phyloP scores from a whole-genome alignment of 1,284 basidiomycete genomes.

The Irpex sp. region DNA sequence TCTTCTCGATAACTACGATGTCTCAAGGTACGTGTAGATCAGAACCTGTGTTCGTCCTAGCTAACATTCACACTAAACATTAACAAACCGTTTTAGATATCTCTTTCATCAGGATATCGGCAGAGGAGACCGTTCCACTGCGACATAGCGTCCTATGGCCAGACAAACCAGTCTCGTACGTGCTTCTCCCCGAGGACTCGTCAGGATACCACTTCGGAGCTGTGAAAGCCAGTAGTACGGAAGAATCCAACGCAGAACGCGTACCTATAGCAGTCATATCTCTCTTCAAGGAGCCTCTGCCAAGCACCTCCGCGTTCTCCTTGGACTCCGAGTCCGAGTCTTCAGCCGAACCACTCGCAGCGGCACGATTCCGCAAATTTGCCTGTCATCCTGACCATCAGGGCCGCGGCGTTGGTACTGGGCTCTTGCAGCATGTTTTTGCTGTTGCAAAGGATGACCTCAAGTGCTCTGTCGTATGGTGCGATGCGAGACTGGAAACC shows the following conservation, averaged over 20 bases:
- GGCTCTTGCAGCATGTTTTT: constrained; percentile 37
- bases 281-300: constrained; percentile 43
- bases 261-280: constrained; percentile 48
- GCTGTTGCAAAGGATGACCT: constrained; percentile 32
- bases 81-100: constrained; percentile 2
- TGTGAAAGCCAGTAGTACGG: constrained; percentile 28
- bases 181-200: constrained; percentile 47
- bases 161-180: constrained; percentile 39
- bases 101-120: constrained; percentile 26
- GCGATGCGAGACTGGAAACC: constrained; percentile 45
- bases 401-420: constrained; percentile 46
- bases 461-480: constrained; percentile 42
- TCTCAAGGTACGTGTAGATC: not conserved
- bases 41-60: not conserved
- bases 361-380: constrained; percentile 57
- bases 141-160: constrained; percentile 59
- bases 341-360: constrained; percentile 1
- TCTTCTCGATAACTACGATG: not conserved
- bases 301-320: constrained; percentile 10
- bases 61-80: not conserved
- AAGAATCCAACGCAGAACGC: not conserved
- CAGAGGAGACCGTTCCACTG: constrained; percentile 41
- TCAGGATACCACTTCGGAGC: constrained; percentile 48
- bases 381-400: constrained; percentile 44
- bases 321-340: too few species aligned